Conservation (phyloP, 441 rosid genomes). For the Pelargonium cotyledonis region DNA sequence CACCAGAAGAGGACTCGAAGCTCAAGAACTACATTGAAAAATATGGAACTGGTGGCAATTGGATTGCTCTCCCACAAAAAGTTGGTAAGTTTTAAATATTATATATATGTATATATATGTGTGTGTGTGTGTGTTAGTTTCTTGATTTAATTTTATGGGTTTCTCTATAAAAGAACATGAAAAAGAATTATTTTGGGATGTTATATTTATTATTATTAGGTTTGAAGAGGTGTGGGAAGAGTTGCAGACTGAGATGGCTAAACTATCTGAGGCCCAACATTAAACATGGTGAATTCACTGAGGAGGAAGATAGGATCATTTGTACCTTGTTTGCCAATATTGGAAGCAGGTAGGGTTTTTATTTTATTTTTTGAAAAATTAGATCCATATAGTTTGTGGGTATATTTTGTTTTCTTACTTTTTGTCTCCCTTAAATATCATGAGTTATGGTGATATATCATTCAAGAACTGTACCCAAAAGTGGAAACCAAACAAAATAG, state of each 20-base stretch:
- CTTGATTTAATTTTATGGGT: background rate
- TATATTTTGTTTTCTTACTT: background rate
- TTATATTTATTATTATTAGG: conserved; percentile 31
- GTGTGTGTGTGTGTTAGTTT: no score
- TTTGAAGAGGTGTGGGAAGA: conserved; percentile 67
- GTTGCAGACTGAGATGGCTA: conserved; percentile 57
- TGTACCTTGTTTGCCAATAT: conserved; percentile 50
- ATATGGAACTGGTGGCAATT: conserved; percentile 28
- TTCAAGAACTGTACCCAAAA: conserved; percentile 13
- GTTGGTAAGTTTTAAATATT: conserved; percentile 33
- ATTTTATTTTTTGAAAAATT: background rate
- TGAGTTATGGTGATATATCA: background rate
- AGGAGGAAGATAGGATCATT: conserved; percentile 53
- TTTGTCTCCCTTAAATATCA: background rate
- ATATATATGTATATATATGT: no score
- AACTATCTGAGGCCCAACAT: conserved; percentile 71
- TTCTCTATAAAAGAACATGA: no score
- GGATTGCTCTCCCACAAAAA: conserved; percentile 42
- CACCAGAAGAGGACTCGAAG: conserved; percentile 49
- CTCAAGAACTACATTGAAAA: background rate
- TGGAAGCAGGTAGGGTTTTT: conserved; percentile 48
- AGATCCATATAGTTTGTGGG: background rate
- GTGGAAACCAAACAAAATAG: conserved; percentile 17
- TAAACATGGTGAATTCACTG: conserved; percentile 66
- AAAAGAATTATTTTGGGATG: no score